Percentiles rank a stretch among this genome's conserved stretches.
Evolutionary conservation across 2,329 filamentous ascomycete species (phyloP).

Genomic region (Ambrosiella beaveri): DNA sequence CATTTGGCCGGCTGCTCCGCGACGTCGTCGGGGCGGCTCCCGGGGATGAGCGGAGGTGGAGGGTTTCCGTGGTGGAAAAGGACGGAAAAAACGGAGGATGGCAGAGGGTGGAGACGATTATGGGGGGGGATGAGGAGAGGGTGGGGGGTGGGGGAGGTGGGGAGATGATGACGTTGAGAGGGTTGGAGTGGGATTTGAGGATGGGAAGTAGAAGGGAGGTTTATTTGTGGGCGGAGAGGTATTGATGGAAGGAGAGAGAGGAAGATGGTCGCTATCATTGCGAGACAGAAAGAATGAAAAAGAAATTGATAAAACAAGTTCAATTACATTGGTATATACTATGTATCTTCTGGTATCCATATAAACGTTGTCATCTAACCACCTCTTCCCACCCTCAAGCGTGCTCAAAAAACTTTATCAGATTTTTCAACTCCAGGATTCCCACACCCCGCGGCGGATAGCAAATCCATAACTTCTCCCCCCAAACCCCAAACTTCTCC

Average conservation of each 20-base stretch:
- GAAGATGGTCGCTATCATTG: too few relatives aligned
- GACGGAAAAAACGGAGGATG: background rate
- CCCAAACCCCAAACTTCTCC: slow-evolving; percentile 71
- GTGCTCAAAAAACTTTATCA: slow-evolving; percentile 80
- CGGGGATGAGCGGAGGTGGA: background rate
- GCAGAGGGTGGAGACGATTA: background rate
- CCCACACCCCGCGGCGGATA: slow-evolving; percentile 78
- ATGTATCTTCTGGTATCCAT: too few relatives aligned
- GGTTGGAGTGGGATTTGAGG: background rate
- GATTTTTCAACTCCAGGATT: slow-evolving; percentile 63
- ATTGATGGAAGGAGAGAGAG: background rate
- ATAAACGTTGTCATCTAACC: background rate
- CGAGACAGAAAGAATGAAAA: background rate
- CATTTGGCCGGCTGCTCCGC: background rate
- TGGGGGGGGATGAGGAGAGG: background rate
- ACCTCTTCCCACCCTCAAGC: slow-evolving; percentile 22
- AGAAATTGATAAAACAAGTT: background rate
- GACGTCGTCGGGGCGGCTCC: background rate
- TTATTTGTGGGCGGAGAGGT: background rate
- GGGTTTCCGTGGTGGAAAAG: background rate
- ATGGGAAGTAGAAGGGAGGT: background rate
- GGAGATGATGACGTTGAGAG: background rate
- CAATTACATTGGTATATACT: background rate
- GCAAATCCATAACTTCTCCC: slow-evolving; percentile 76
- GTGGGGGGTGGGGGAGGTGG: background rate